Evolutionary conservation across 2,329 filamentous ascomycete species (phyloP), one percentile per base, ranked within the genome.

Genomic region (Chaetoscypha palmicola): DNA sequence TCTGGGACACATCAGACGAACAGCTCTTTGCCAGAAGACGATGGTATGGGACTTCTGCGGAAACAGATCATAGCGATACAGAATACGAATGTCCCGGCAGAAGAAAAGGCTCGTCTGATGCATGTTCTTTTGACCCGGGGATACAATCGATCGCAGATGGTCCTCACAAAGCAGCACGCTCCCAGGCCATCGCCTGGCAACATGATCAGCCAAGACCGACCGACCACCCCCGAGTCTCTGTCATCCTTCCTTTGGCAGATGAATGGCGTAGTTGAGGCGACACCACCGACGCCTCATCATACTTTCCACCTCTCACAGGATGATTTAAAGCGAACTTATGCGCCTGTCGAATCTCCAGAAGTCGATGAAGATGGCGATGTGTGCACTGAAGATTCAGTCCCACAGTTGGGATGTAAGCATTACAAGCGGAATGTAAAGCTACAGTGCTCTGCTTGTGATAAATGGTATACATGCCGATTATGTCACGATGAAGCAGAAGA

Each of bases 401-500:
- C 66, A 2, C 68, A 72, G 22, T 67, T 96, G 4, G 92, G 92
- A 1, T 98, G 92, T 63, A 73, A 83, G 57, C 92, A 98, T 66
- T 98, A 98, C 64, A 87, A 86, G 60, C 81, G 92, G 51, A 97
- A 97, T 57, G 88, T 98, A 56, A 97, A 97, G 64, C 70, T 97
- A 24, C 90, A 98, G 66, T 98, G 92, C 64, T 87, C 79, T 53
- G 83, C 85, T 20, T 98, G 92, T 66, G 78, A 83, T 56, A 82
- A 77, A 58, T 98, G 92, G 92, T 94, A 96, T 60, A 86, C 91
- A 0, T 98, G 92, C 62, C 83, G 92, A 14, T 83, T 97, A 60
- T 98, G 92, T 60, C 92, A 98, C 60, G 89, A 98, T 62, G 77
- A 81, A 38, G 76, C 70, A 7, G 87, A 96, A 58, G 80, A 87